A percentile compares a stretch with the other conserved stretches of the same genome.
phyloP scores from a whole-genome alignment of 2,329 filamentous ascomycete species.

The Coleophoma crateriformis region DNA sequence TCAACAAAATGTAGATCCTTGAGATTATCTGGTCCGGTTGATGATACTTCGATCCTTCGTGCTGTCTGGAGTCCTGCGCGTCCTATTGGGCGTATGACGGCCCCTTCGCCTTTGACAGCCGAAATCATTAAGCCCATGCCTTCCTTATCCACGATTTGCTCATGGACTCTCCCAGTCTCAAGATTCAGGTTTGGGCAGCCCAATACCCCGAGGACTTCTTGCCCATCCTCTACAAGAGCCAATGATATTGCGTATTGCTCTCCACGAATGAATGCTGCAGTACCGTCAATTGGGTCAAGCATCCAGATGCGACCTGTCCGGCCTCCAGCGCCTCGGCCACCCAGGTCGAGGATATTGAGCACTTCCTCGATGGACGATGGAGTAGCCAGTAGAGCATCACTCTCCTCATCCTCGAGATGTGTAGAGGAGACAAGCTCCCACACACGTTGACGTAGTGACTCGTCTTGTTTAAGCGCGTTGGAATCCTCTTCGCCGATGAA shows the following conservation, averaged over 20 bases:
- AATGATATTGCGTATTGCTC: constrained; percentile 60
- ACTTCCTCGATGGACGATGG: constrained; percentile 47
- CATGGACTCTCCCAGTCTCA: constrained; percentile 26
- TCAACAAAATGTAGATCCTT: constrained; percentile 39
- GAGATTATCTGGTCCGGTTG: constrained; percentile 3
- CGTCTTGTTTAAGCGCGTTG: constrained; percentile 42
- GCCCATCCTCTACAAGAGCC: constrained; percentile 50
- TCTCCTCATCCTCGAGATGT: constrained; percentile 27
- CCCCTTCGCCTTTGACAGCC: constrained; percentile 39
- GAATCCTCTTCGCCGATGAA: constrained; percentile 59
- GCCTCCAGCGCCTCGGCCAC: constrained; percentile 35
- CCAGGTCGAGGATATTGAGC: constrained; percentile 56
- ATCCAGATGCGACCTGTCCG: constrained; percentile 47
- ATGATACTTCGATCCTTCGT: constrained; percentile 21
- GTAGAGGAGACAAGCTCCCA: constrained; percentile 45
- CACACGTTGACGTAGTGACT: constrained; percentile 42
- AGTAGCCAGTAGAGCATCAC: constrained; percentile 28
- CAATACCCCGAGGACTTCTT: constrained; percentile 51
- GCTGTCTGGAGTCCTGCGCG: constrained; percentile 26
- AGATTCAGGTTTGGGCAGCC: constrained; percentile 56
- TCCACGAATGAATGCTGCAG: constrained; percentile 52
- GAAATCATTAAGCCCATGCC: constrained; percentile 44
- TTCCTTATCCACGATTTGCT: constrained; percentile 34
- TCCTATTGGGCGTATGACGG: constrained; percentile 30
- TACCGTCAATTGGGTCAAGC: constrained; percentile 61